These are phyloP conservation scores for Phytophthora crassamura DNA, from an alignment of 352 stramenopile genomes.

Conservation along the genomic window DNA sequence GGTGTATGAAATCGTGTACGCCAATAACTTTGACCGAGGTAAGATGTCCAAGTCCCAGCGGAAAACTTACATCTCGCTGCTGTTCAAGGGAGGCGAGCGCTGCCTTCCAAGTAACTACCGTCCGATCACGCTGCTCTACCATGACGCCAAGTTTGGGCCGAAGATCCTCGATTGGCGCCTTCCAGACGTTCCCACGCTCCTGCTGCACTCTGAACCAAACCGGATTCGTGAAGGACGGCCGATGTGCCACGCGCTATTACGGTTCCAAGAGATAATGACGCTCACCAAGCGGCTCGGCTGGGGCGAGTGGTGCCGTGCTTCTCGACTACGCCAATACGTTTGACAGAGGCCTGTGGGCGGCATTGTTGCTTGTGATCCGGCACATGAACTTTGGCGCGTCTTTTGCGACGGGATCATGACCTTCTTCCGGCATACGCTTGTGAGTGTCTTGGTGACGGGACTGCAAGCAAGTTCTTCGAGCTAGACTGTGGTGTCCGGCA, in stretches of 20 bases:
- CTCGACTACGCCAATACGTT: conserved; percentile 30
- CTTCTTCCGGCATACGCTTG: conserved; percentile 16
- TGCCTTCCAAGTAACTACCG: conserved; percentile 2
- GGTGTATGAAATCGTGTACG: conserved; percentile 23
- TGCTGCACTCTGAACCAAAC: conserved; percentile 5
- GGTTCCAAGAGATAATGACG: conserved; percentile 24
- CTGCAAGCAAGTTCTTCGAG: conserved; percentile 13
- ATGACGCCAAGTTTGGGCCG: conserved; percentile 27
- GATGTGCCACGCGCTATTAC: conserved; percentile 15
- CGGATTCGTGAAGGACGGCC: conserved; percentile 7
- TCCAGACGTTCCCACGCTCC: not conserved
- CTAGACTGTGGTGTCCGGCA: conserved; percentile 24
- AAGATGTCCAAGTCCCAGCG: conserved; percentile 19
- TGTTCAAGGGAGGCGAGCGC: conserved; percentile 11
- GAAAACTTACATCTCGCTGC: conserved; percentile 12
- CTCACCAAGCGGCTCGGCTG: not conserved
- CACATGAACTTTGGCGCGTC: conserved; percentile 12
- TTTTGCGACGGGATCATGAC: conserved; percentile 14
- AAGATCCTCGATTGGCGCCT: conserved; percentile 14
- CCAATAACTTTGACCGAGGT: conserved; percentile 3
- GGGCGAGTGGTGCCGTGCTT: not conserved
- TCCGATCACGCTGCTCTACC: conserved; percentile 20
- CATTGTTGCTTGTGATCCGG: conserved; percentile 1
- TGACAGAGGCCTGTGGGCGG: conserved; percentile 21
- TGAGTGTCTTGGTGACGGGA: conserved; percentile 19